These are phyloP conservation scores for Fusarium annulatum DNA, from an alignment of 2,329 filamentous ascomycete genomes.

Conservation along the genomic window DNA sequence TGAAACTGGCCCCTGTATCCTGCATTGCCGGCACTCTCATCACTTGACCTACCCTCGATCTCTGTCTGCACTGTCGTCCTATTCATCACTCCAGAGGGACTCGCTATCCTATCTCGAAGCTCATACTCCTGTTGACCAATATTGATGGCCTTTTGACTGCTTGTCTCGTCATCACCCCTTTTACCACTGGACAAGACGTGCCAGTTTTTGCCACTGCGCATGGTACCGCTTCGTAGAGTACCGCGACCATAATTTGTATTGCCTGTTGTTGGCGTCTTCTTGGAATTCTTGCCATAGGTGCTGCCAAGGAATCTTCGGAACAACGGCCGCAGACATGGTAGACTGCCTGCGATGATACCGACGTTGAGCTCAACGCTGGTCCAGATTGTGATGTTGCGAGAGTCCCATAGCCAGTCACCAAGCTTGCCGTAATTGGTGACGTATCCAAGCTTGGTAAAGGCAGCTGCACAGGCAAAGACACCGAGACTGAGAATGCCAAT, in stretches of 20 bases:
- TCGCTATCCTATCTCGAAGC: conserved; percentile 37
- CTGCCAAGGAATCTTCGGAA: conserved; percentile 49
- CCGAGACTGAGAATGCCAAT: conserved; percentile 56
- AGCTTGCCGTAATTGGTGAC: conserved; percentile 53
- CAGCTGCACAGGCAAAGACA: conserved; percentile 57
- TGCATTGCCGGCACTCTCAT: conserved; percentile 36
- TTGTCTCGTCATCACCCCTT: conserved; percentile 40
- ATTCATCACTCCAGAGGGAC: conserved; percentile 12
- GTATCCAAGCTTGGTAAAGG: conserved; percentile 55
- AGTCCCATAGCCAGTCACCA: conserved; percentile 58
- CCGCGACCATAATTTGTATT: conserved; percentile 42
- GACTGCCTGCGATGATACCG: conserved; percentile 52
- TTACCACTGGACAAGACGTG: conserved; percentile 37
- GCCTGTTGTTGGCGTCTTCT: conserved; percentile 41
- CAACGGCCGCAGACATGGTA: conserved; percentile 51
- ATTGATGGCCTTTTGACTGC: conserved; percentile 47
- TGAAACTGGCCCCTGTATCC: conserved; percentile 4
- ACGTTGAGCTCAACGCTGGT: conserved; percentile 53
- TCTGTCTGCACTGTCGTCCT: conserved; percentile 39
- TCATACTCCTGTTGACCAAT: conserved; percentile 41
- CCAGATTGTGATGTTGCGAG: conserved; percentile 60
- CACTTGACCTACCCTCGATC: conserved; percentile 39
- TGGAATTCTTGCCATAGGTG: conserved; percentile 46
- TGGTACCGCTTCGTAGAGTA: conserved; percentile 38
- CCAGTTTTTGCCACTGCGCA: conserved; percentile 41